Base-by-base conservation (phyloP, 257 asterid genomes). In the Jacaranda mimosifolia region DNA sequence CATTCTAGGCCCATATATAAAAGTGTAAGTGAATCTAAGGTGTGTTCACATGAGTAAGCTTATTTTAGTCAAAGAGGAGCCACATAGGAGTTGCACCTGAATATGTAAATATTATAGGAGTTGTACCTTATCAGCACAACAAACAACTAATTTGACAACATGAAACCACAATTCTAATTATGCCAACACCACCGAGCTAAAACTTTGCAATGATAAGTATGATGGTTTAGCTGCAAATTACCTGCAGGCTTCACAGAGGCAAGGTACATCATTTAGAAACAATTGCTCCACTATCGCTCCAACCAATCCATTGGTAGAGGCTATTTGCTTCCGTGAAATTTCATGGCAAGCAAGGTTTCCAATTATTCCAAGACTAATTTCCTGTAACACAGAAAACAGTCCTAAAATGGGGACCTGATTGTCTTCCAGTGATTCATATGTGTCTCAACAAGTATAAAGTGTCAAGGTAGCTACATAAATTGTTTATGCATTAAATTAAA, bases 331-430 rank as follows among this genome's bases (percentile, higher is more conserved):
- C 67, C 90, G 82, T 12, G 91, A 60, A 32, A 78, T 79, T 70
- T 91, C 97, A 87, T 96, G 97, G 91, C 99, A 96, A 82, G 98
- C 93, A 66, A 93, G 89, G 84, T 93, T 96, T 67, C 97, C 98
- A 62, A 91, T 86, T 42, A 96, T 93, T 77, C 99, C 99, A 62
- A 96, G 97, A 84, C 88, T 77, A 76, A 93, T 93, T 87, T 96
- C 99, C 99, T 96, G 91, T 48, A 63, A 79, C 77, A 74, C 60
- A n/a, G n/a, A 36, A 82, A 32, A 18, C 55, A 80, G 60, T 38
- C 57, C 78, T 26, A 63, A 55, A 71, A 48, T 45, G 18, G 39
- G 52, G 26, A 21, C 68, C 40, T 63, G 60, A 19, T 72, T 55
- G 62, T 43, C 48, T 45, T 72, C 56, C 42, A 65, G 79, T 7